Evolutionary conservation across 129 eudicot species (phyloP).

Genomic region (Oenanthe sinensis): DNA sequence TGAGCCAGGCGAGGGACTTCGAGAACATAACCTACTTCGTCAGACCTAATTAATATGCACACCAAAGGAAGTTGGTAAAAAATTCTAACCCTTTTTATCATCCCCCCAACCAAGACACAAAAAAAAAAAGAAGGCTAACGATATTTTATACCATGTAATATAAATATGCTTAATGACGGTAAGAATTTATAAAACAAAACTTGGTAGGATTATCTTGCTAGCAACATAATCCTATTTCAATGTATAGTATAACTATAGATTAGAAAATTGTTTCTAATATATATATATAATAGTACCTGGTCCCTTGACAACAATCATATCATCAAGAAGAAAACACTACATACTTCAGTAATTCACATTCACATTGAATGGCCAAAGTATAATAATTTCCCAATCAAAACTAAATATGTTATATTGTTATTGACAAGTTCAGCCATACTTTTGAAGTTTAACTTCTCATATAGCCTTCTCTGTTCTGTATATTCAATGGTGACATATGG

Average conservation of each 20-base stretch:
- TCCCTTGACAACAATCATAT: not conserved
- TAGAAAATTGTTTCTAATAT: not conserved
- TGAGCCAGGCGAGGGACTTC: not conserved
- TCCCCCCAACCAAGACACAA: not conserved
- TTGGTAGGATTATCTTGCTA: not conserved
- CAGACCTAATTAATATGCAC: not conserved
- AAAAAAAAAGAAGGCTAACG: too few relatives aligned
- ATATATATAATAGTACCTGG: not conserved
- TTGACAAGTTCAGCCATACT: not conserved
- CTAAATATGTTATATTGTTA: not conserved
- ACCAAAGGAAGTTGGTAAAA: not conserved
- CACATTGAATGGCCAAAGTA: not conserved
- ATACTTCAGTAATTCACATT: not conserved
- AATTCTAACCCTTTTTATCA: not conserved
- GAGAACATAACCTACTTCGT: not conserved
- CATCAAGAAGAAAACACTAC: not conserved
- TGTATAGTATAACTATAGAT: not conserved
- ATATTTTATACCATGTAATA: not conserved
- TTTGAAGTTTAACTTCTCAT: not conserved
- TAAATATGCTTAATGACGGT: not conserved
- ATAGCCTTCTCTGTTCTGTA: not conserved
- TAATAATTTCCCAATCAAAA: not conserved
- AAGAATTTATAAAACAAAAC: not conserved
- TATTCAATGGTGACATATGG: too few relatives aligned
- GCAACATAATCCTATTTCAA: not conserved